These are phyloP conservation scores for Pythium dissotocum DNA, from an alignment of 352 stramenopile species.

Conservation along the genomic window DNA sequence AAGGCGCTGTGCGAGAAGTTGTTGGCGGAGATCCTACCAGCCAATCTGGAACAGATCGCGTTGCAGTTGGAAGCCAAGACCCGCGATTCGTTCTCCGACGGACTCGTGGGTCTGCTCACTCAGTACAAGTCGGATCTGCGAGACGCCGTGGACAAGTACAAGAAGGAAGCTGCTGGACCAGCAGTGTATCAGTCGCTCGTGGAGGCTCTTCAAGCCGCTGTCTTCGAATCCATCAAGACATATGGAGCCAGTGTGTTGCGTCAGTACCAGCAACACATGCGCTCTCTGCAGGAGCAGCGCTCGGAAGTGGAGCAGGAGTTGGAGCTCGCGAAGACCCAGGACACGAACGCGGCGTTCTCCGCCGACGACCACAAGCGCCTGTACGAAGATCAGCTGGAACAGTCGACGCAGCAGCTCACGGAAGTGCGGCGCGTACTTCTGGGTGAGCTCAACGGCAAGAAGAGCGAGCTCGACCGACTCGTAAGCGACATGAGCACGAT, in stretches of 20 bases:
- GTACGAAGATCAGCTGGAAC: conserved; percentile 47
- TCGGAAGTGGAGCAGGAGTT: conserved; percentile 31
- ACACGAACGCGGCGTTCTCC: conserved; percentile 31
- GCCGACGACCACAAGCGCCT: conserved; percentile 45
- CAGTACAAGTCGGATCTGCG: conserved; percentile 64
- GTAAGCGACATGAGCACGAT: conserved; percentile 50
- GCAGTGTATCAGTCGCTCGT: conserved; percentile 34
- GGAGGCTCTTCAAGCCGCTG: conserved; percentile 34
- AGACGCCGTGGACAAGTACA: conserved; percentile 44
- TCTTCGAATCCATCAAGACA: conserved; percentile 46
- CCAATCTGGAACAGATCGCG: conserved; percentile 41
- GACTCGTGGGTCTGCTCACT: conserved; percentile 44
- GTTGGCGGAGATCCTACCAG: conserved; percentile 36
- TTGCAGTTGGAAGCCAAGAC: conserved; percentile 35
- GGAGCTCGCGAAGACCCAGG: conserved; percentile 29
- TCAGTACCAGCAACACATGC: conserved; percentile 53
- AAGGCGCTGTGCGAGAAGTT: conserved; percentile 12
- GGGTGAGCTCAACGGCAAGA: conserved; percentile 49
- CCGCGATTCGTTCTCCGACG: conserved; percentile 54
- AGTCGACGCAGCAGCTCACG: conserved; percentile 52
- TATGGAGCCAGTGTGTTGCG: conserved; percentile 48
- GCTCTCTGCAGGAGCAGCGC: conserved; percentile 30
- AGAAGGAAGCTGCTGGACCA: conserved; percentile 30
- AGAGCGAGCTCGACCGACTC: conserved; percentile 46
- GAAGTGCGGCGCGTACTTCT: conserved; percentile 45